Evolutionary conservation across 306 rosid species (phyloP).

Genomic region (Nissolia schottii): DNA sequence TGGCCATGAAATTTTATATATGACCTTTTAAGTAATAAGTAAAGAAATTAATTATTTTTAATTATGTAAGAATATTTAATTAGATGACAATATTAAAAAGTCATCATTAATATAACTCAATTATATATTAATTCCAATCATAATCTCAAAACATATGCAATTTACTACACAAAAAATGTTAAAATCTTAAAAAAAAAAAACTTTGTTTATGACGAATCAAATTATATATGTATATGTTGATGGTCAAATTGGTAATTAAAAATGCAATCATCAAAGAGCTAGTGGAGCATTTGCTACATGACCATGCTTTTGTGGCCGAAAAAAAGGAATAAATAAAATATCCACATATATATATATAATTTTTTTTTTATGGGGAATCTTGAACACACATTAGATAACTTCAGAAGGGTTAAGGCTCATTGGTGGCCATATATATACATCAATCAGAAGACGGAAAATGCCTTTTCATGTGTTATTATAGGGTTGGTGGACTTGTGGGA

Average conservation of each 20-base stretch:
- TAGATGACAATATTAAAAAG: no score
- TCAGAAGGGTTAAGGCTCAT: slow-evolving; percentile 10
- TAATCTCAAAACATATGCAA: no score
- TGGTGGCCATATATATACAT: slow-evolving; percentile 24
- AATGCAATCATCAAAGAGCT: slow-evolving; percentile 28
- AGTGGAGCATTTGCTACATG: slow-evolving; percentile 34
- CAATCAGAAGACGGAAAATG: slow-evolving; percentile 40
- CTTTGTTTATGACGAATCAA: neutral
- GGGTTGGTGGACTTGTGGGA: slow-evolving; percentile 1
- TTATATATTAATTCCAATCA: no score
- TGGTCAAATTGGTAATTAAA: slow-evolving; percentile 13
- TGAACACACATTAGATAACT: neutral
- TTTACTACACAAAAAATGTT: neutral
- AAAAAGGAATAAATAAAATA: slow-evolving; percentile 1
- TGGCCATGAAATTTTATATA: neutral
- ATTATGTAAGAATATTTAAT: no score
- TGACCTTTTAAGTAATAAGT: no score
- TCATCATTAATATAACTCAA: no score
- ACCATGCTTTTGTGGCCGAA: slow-evolving; percentile 20
- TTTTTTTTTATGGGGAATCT: no score
- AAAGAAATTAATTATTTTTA: no score
- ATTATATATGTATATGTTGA: no score
- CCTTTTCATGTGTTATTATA: slow-evolving; percentile 19
- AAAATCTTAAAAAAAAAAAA: neutral
- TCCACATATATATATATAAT: no score